Percentiles rank a stretch among this genome's conserved stretches.
These are phyloP conservation scores for Penium margaritaceum DNA, from an alignment of 139 green algal species.

Conservation along the genomic window DNA sequence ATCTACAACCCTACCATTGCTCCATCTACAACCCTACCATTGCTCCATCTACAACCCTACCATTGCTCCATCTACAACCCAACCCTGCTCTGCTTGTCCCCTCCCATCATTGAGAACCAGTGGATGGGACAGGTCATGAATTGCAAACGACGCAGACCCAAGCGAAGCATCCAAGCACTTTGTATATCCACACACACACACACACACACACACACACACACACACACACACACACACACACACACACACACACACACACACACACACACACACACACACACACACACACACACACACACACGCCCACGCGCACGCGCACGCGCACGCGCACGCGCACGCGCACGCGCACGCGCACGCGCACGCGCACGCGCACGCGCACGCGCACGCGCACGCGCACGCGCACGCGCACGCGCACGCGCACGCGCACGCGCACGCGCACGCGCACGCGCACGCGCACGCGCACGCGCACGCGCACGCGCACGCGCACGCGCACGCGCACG, in stretches of 20 bases:
- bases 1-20: no score
- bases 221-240: no score
- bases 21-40: no score
- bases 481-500: slow-evolving; percentile 7
- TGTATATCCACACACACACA: no score
- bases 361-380: slow-evolving; percentile 7
- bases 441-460: slow-evolving; percentile 9
- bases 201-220: no score
- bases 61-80: no score
- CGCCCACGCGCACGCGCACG: not conserved
- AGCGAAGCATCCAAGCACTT: no score
- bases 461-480: slow-evolving; percentile 10
- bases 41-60: no score
- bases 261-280: not conserved
- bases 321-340: not conserved
- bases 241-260: not conserved
- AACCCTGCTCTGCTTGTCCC: no score
- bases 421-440: slow-evolving; percentile 5
- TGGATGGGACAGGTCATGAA: no score
- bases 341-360: slow-evolving; percentile 10
- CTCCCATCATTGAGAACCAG: no score
- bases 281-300: not conserved
- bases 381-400: slow-evolving; percentile 9
- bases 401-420: slow-evolving; percentile 10
- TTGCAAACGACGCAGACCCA: no score